phyloP scores from a whole-genome alignment of 306 rosid genomes.

The Vigna hirtella region DNA sequence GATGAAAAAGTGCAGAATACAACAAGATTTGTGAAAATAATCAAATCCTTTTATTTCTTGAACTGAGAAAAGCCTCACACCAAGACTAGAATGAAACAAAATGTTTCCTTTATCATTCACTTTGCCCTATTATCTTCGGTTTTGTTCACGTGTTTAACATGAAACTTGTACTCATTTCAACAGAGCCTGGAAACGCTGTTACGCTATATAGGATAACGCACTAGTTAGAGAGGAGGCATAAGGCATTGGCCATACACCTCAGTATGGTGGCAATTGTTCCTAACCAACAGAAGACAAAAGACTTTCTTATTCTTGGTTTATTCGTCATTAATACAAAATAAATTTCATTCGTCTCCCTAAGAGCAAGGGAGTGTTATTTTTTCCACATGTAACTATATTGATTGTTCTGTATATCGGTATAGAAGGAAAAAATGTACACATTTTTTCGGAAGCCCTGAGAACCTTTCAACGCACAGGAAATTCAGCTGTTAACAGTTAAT shows the following conservation, averaged over 20 bases:
- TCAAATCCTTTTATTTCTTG: conserved; percentile 2
- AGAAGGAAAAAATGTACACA: conserved; percentile 5
- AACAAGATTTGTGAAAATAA: neutral
- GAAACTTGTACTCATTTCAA: conserved; percentile 44
- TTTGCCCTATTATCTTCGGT: conserved; percentile 6
- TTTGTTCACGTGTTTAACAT: conserved; percentile 27
- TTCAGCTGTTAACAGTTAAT: conserved; percentile 5
- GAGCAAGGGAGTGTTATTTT: conserved; percentile 36
- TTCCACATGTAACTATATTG: conserved; percentile 43
- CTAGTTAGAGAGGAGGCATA: conserved; percentile 38
- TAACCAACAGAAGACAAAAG: conserved; percentile 41
- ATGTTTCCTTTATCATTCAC: neutral
- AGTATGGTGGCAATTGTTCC: conserved; percentile 38
- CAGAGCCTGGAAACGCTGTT: conserved; percentile 92
- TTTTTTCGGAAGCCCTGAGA: conserved; percentile 1
- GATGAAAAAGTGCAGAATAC: neutral
- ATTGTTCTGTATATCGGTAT: conserved; percentile 32
- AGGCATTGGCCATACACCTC: conserved; percentile 37
- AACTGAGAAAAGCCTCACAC: conserved; percentile 1
- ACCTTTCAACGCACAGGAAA: conserved; percentile 21
- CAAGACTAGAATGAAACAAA: neutral
- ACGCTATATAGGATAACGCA: conserved; percentile 60
- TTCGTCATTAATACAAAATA: conserved; percentile 38
- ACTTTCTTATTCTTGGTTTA: conserved; percentile 39
- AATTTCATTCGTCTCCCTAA: conserved; percentile 33